A percentile compares a stretch with the other conserved stretches of the same genome.
Evolutionary conservation across 2,329 filamentous ascomycete genomes (phyloP).

Genomic region (Reticulascus tulasneorum): DNA sequence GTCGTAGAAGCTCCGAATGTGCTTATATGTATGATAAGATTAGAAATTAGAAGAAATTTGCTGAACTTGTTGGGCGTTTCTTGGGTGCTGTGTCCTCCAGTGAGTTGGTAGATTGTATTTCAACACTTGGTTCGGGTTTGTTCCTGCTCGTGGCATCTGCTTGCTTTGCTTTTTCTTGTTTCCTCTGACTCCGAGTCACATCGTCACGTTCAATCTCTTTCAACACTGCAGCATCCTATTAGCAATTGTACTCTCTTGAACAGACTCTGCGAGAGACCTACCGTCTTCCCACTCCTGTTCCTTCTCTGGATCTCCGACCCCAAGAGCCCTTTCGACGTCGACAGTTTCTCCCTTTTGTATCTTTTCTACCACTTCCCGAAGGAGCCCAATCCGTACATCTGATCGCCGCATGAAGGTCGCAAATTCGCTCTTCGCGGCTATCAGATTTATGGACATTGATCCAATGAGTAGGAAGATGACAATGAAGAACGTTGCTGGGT

Average conservation of each 20-base stretch:
- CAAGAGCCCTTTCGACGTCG: constrained; percentile 78
- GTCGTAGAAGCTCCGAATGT: too few relatives aligned
- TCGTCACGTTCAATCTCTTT: constrained; percentile 65
- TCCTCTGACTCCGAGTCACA: constrained; percentile 42
- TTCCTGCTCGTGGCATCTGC: constrained; percentile 11
- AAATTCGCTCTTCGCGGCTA: constrained; percentile 73
- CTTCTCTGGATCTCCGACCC: constrained; percentile 68
- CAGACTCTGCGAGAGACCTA: constrained; percentile 40
- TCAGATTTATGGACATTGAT: constrained; percentile 91
- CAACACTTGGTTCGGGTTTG: constrained; percentile 17
- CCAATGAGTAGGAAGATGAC: constrained; percentile 83
- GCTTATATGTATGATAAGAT: too few relatives aligned
- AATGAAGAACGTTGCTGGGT: constrained; percentile 79
- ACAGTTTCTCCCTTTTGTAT: constrained; percentile 71
- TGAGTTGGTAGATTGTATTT: constrained; percentile 13
- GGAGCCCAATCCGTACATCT: constrained; percentile 70
- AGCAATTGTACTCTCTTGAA: constrained; percentile 6
- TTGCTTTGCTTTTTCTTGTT: constrained; percentile 30
- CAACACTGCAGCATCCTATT: constrained; percentile 44
- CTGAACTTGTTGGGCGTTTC: neutral
- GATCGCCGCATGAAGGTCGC: constrained; percentile 69
- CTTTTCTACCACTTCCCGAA: constrained; percentile 71
- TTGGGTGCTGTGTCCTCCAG: too few relatives aligned
- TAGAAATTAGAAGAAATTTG: too few relatives aligned
- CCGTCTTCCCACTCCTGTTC: constrained; percentile 89